These are phyloP conservation scores for Sporothrix curviconia DNA, from an alignment of 2,329 filamentous ascomycete genomes.

Conservation along the genomic window DNA sequence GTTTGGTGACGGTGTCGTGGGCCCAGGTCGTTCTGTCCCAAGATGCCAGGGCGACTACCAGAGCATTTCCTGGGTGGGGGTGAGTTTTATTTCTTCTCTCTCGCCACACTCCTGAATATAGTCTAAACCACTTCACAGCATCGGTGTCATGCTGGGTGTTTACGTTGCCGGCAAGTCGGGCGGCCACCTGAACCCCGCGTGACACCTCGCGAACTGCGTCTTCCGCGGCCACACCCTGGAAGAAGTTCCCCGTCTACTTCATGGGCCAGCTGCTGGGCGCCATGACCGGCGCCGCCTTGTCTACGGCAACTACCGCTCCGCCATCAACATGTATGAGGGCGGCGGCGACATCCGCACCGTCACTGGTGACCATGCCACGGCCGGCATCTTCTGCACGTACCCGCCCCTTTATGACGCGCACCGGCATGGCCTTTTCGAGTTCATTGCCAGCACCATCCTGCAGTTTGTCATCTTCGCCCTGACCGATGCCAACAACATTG, in stretches of 20 bases:
- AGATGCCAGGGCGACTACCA: conserved; percentile 40
- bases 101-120: too few species aligned
- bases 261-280: conserved; percentile 50
- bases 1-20: conserved; percentile 65
- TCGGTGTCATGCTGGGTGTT: conserved; percentile 63
- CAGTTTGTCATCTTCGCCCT: conserved; percentile 51
- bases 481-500: conserved; percentile 53
- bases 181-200: conserved; percentile 50
- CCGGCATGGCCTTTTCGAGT: conserved; percentile 53
- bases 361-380: conserved; percentile 40
- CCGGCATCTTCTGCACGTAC: conserved; percentile 49
- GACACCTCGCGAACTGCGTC: conserved; percentile 37
- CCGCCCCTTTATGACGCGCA: conserved; percentile 45
- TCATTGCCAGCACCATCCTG: conserved; percentile 52
- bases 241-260: conserved; percentile 51
- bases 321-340: conserved; percentile 29
- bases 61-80: conserved; percentile 46
- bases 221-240: conserved; percentile 56
- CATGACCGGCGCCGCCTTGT: conserved; percentile 50
- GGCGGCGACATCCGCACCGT: conserved; percentile 27
- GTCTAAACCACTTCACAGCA: conserved; percentile 28
- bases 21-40: conserved; percentile 60
- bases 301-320: conserved; percentile 50
- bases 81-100: conserved; percentile 25
- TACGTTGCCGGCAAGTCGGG: conserved; percentile 43